phyloP scores from a whole-genome alignment of 495 filamentous ascomycete genomes.

The Trichoderma orchidacearum region DNA sequence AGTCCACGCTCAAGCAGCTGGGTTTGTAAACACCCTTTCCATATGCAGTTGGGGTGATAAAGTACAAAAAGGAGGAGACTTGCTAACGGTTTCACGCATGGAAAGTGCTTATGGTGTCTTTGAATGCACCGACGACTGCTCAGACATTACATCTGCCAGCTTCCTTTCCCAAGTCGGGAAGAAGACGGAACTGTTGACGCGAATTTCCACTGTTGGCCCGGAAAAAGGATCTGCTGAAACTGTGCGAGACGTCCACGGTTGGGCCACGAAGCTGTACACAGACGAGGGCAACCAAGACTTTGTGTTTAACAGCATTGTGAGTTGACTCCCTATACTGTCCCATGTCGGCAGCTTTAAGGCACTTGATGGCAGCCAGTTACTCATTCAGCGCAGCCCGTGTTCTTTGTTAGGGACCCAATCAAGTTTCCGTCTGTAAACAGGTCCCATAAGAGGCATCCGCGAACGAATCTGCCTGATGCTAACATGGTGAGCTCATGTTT shows the following conservation, averaged over 20 bases:
- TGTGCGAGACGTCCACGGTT: constrained; percentile 42
- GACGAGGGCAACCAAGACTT: constrained; percentile 49
- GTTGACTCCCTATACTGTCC: too few relatives aligned
- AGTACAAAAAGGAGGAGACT: too few relatives aligned
- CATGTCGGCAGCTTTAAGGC: too few relatives aligned
- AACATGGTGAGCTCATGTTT: constrained; percentile 48
- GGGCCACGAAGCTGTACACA: constrained; percentile 51
- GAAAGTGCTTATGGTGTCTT: constrained; percentile 75
- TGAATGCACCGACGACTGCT: constrained; percentile 45
- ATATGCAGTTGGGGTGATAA: too few relatives aligned
- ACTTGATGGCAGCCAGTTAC: too few relatives aligned
- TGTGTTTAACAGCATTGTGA: constrained; percentile 38
- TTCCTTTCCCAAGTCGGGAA: constrained; percentile 30
- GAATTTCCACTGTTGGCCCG: constrained; percentile 44
- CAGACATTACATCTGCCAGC: constrained; percentile 14
- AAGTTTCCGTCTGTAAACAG: constrained; percentile 56
- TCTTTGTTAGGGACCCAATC: constrained; percentile 46
- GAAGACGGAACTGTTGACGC: constrained; percentile 41
- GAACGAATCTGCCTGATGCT: constrained; percentile 51
- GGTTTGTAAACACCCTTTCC: too few relatives aligned
- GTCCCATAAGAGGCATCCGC: constrained; percentile 51
- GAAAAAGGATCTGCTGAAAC: constrained; percentile 39
- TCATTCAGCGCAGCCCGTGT: too few relatives aligned
- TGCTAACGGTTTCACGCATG: too few relatives aligned
- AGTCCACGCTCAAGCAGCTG: too few relatives aligned